phyloP scores from a whole-genome alignment of 805 yeast species.

The Saccharomycopsis lassenensis region DNA sequence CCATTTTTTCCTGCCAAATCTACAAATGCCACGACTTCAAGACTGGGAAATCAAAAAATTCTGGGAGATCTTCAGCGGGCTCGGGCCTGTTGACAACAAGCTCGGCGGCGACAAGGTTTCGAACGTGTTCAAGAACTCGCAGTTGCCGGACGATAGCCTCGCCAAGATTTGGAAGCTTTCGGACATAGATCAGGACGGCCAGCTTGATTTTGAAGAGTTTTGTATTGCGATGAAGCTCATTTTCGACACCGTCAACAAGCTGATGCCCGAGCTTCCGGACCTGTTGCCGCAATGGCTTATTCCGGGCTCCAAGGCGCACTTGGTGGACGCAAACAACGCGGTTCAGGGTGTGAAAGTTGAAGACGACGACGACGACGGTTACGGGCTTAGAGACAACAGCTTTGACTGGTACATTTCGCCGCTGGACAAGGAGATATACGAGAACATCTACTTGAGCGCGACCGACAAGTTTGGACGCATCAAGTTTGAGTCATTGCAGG shows the following conservation, averaged over 20 bases:
- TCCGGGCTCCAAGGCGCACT: conserved; percentile 79
- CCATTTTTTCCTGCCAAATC: too few relatives aligned
- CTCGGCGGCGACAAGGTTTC: conserved; percentile 78
- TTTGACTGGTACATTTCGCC: conserved; percentile 98
- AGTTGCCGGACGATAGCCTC: conserved; percentile 65
- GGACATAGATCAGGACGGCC: conserved; percentile 88
- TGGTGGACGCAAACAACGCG: conserved; percentile 77
- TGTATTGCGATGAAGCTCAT: conserved; percentile 95
- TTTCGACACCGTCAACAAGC: conserved; percentile 81
- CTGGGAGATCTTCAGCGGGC: conserved; percentile 94
- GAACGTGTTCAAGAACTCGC: conserved; percentile 81
- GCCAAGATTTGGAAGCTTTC: conserved; percentile 83
- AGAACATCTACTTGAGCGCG: conserved; percentile 61
- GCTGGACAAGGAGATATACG: conserved; percentile 67
- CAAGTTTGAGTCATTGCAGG: conserved; percentile 57
- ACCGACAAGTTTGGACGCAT: conserved; percentile 75
- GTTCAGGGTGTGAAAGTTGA: conserved; percentile 35
- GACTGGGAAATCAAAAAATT: conserved; percentile 95
- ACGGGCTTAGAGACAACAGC: conserved; percentile 46
- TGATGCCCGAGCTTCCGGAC: conserved; percentile 47
- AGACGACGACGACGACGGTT: conserved; percentile 52
- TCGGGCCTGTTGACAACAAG: conserved; percentile 70
- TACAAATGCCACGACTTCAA: conserved; percentile 48
- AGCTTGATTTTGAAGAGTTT: conserved; percentile 92
- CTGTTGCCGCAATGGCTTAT: conserved; percentile 84